Evolutionary conservation across 2,329 filamentous ascomycete genomes (phyloP).

Genomic region (Sarocladium oryzae): DNA sequence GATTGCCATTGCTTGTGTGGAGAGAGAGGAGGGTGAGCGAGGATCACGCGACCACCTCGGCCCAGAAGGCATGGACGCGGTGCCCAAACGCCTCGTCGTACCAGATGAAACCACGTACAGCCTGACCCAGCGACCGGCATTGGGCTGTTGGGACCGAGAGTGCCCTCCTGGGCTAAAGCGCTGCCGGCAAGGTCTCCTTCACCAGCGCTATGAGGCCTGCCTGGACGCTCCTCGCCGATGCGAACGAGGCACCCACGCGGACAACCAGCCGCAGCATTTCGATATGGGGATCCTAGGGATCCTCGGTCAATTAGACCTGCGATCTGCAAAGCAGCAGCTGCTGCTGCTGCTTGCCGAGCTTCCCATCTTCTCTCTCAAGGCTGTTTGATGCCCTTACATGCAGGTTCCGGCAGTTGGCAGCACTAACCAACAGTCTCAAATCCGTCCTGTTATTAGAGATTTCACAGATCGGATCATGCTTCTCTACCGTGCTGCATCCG

Average conservation of each 20-base stretch:
- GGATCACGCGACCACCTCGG: too few species aligned
- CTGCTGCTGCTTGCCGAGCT: too few species aligned
- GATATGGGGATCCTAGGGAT: slow-evolving; percentile 24
- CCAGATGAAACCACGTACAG: slow-evolving; percentile 32
- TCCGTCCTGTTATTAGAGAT: too few species aligned
- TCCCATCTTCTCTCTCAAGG: too few species aligned
- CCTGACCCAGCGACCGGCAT: slow-evolving; percentile 24
- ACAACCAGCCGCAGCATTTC: slow-evolving; percentile 31
- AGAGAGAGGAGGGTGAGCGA: too few species aligned
- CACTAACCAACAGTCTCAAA: too few species aligned
- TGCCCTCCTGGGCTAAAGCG: slow-evolving; percentile 13
- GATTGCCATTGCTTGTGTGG: too few species aligned
- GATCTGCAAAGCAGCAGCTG: slow-evolving; percentile 26
- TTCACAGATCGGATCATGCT: too few species aligned
- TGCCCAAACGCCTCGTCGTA: slow-evolving; percentile 20
- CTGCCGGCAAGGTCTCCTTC: neutral
- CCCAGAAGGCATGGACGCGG: slow-evolving; percentile 26
- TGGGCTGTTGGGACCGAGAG: slow-evolving; percentile 21
- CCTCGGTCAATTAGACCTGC: slow-evolving; percentile 21
- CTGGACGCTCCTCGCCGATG: slow-evolving; percentile 21
- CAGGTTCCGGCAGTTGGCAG: too few species aligned
- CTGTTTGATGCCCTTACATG: too few species aligned
- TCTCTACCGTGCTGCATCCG: too few species aligned
- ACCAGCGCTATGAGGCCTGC: slow-evolving; percentile 10
- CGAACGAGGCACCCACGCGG: slow-evolving; percentile 31